These are phyloP conservation scores for Podaxis sp. DNA, from an alignment of 768 basidiomycete genomes.

Conservation along the genomic window DNA sequence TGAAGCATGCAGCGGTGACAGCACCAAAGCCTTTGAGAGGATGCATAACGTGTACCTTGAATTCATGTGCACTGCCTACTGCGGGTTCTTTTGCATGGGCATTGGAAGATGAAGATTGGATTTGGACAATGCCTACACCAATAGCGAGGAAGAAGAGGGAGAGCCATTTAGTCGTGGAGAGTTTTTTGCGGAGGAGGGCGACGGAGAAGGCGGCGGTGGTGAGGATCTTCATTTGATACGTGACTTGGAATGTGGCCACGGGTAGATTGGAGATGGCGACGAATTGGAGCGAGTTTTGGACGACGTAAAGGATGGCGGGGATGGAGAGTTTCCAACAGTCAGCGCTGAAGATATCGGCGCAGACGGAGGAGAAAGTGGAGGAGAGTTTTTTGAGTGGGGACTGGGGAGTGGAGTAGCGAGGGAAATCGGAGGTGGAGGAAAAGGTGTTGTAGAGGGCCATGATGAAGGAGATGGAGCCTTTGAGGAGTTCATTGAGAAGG, in stretches of 20 bases:
- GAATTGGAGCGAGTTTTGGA: slow-evolving; percentile 97
- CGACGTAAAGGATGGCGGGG: slow-evolving; percentile 89
- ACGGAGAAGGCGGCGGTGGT: slow-evolving; percentile 95
- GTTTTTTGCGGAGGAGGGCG: slow-evolving; percentile 68
- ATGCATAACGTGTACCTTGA: slow-evolving; percentile 73
- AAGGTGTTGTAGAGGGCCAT: slow-evolving; percentile 60
- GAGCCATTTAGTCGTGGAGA: slow-evolving; percentile 79
- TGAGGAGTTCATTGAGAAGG: slow-evolving; percentile 89
- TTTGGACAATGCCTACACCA: slow-evolving; percentile 93
- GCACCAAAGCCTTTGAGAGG: slow-evolving; percentile 85
- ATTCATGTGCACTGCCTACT: slow-evolving; percentile 69
- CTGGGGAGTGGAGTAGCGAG: slow-evolving; percentile 29
- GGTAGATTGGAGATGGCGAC: slow-evolving; percentile 94
- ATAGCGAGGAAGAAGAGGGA: slow-evolving; percentile 84
- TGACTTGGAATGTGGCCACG: slow-evolving; percentile 96
- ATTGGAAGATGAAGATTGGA: slow-evolving; percentile 56
- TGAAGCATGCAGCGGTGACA: slow-evolving; percentile 88
- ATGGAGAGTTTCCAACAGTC: slow-evolving; percentile 99
- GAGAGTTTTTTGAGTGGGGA: slow-evolving; percentile 23
- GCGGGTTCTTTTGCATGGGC: slow-evolving; percentile 22
- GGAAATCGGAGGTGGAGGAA: slow-evolving; percentile 37
- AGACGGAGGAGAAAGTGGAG: slow-evolving; percentile 49
- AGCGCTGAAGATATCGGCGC: slow-evolving; percentile 73
- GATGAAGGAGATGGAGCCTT: slow-evolving; percentile 86
- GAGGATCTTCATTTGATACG: slow-evolving; percentile 98